Evolutionary conservation across 805 yeast genomes (phyloP).

Genomic region (Saccharomyces cerevisiae): DNA sequence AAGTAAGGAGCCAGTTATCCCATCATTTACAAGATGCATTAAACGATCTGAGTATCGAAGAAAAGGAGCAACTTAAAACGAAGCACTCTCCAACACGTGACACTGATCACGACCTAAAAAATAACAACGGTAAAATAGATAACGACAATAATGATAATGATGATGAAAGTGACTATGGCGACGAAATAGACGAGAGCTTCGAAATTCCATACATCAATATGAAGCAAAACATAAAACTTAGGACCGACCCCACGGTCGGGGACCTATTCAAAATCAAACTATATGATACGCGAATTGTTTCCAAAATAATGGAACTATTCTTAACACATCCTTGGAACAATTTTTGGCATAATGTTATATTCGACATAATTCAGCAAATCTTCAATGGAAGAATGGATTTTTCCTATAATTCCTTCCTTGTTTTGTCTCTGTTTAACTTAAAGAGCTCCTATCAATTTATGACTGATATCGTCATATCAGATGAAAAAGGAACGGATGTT

Average conservation of each 20-base stretch:
- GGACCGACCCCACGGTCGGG: slow-evolving; percentile 68
- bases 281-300: slow-evolving; percentile 62
- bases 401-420: slow-evolving; percentile 74
- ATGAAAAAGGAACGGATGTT: background rate
- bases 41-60: slow-evolving; percentile 23
- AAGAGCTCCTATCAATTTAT: slow-evolving; percentile 13
- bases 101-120: background rate
- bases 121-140: background rate
- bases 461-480: background rate
- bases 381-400: slow-evolving; percentile 80
- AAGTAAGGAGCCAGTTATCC: slow-evolving; percentile 48
- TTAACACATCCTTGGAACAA: slow-evolving; percentile 93
- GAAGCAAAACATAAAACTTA: slow-evolving; percentile 34
- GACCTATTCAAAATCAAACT: slow-evolving; percentile 78
- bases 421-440: slow-evolving; percentile 30
- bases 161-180: slow-evolving; percentile 9
- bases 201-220: slow-evolving; percentile 32
- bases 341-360: slow-evolving; percentile 92
- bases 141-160: slow-evolving; percentile 7
- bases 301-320: slow-evolving; percentile 63
- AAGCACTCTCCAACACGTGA: background rate
- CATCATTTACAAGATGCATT: slow-evolving; percentile 29
- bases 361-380: slow-evolving; percentile 91
- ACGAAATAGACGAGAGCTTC: slow-evolving; percentile 30
- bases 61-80: slow-evolving; percentile 1